Conservation (phyloP, 805 yeast species). For the Yarrowia sp. region DNA sequence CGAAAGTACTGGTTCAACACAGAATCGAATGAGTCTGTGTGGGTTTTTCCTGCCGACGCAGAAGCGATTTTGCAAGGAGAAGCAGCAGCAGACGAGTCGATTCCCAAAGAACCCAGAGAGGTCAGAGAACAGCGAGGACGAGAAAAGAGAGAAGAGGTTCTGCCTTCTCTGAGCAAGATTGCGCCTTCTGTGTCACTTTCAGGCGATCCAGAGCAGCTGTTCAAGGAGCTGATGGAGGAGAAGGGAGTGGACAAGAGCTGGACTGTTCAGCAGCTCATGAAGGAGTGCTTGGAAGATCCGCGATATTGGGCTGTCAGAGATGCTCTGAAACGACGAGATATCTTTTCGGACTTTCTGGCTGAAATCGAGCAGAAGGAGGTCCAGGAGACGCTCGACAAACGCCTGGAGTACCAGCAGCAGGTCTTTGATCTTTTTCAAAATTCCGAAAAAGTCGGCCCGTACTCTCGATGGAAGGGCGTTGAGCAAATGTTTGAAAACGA, state of each 20-base stretch:
- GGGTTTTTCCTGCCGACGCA: conserved; percentile 71
- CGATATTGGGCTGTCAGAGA: conserved; percentile 68
- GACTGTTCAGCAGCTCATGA: conserved; percentile 69
- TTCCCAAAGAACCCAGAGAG: not conserved
- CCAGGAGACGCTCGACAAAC: conserved; percentile 49
- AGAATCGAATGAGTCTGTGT: conserved; percentile 63
- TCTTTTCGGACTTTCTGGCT: conserved; percentile 58
- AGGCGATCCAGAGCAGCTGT: conserved; percentile 42
- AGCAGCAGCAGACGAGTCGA: not conserved
- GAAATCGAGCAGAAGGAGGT: conserved; percentile 51
- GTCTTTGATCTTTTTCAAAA: conserved; percentile 50
- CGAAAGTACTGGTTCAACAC: conserved; percentile 66
- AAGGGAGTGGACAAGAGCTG: conserved; percentile 66
- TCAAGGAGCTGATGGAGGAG: conserved; percentile 52
- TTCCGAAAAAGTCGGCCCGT: conserved; percentile 43
- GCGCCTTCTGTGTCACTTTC: too few relatives aligned
- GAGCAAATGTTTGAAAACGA: conserved; percentile 58
- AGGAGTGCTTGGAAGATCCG: conserved; percentile 54
- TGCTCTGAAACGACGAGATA: conserved; percentile 55
- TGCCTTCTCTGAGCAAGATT: not conserved
- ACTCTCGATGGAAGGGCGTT: conserved; percentile 63
- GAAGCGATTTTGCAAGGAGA: conserved; percentile 32
- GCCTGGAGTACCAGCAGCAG: conserved; percentile 56
- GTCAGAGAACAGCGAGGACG: conserved; percentile 1
- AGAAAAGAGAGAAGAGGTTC: not conserved